Base-by-base conservation (phyloP, 305 asterid genomes). In the Caryopteris hybrid region DNA sequence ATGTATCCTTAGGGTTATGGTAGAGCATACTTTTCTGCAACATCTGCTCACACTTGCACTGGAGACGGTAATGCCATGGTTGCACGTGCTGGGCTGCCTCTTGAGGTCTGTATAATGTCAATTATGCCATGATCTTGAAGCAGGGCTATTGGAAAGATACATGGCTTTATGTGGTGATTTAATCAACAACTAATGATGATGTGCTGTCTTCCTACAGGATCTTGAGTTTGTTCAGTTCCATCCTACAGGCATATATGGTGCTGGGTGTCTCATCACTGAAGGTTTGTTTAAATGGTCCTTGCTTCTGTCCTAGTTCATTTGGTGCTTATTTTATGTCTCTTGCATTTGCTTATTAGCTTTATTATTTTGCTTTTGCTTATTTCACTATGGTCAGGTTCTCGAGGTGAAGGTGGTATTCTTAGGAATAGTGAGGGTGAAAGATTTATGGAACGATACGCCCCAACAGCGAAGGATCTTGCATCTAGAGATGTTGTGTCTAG, bases 11-110 rank as follows among this genome's bases (percentile, higher is more conserved):
- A 95, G 99, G 99, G 99, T 67, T 95, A 95, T 74, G 99, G 99
- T 42, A 79, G 99, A 72, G 75, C 99, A 58, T 95, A 95, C 84
- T 95, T 95, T 74, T 95, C 99, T 72, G 99, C 99, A 66, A 95
- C 99, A 56, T 95, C 99, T 79, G 99, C 98, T 75, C 99, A 95
- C 82, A 95, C 97, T 70, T 95, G 99, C 90, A 95, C 99, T 2
- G 98, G 99, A 77, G 99, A 95, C 83, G 99, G 99, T 59, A 92
- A 88, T 86, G 99, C 97, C 50, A 95, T 95, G 99, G 99, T 92
- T 75, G 88, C 99, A 22, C 96, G 99, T 69, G 99, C 98, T 39
- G 99, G 96, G 47, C 81, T 95, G 52, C 98, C 99, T 73, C 99
- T 94, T 0, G 84, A 91, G 99, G 99, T 91, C 55, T 58, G 80